Conservation (phyloP, 2,329 filamentous ascomycete genomes). For the Trichoderma koningiopsis region DNA sequence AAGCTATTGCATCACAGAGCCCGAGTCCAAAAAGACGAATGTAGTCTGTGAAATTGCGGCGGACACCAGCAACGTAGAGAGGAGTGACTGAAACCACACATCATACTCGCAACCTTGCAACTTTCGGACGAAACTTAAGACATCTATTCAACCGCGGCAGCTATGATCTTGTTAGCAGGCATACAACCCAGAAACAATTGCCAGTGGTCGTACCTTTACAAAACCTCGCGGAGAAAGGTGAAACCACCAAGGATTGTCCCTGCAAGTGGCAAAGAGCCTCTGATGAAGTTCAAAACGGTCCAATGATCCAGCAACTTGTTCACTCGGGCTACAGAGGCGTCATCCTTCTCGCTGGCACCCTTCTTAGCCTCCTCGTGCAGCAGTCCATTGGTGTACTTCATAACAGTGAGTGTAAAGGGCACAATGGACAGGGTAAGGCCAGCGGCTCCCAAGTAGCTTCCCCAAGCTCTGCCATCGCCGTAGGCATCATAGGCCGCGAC, state of each 20-base stretch:
- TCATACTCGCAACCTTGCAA: background rate
- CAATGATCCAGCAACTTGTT: slow-evolving; percentile 31
- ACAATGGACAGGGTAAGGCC: slow-evolving; percentile 42
- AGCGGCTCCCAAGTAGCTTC: slow-evolving; percentile 38
- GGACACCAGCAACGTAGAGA: background rate
- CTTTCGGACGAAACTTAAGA: background rate
- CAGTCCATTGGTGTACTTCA: slow-evolving; percentile 42
- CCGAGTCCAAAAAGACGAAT: background rate
- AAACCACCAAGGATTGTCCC: slow-evolving; percentile 34
- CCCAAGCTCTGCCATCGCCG: slow-evolving; percentile 37
- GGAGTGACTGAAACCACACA: background rate
- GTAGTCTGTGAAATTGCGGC: background rate
- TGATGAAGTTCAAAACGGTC: slow-evolving; percentile 35
- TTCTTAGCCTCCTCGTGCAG: slow-evolving; percentile 35
- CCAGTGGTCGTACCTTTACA: background rate
- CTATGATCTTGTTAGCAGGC: background rate
- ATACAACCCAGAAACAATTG: background rate
- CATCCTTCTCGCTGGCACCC: slow-evolving; percentile 29
- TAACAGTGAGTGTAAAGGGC: slow-evolving; percentile 44
- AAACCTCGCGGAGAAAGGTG: slow-evolving; percentile 27
- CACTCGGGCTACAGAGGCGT: slow-evolving; percentile 28
- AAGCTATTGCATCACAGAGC: background rate
- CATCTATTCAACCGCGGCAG: background rate
- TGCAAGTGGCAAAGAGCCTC: slow-evolving; percentile 38
- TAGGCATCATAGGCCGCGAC: slow-evolving; percentile 42